Evolutionary conservation across 345 rosid species (phyloP), one percentile per base, ranked within the genome.

Genomic region (Aethionema arabicum): DNA sequence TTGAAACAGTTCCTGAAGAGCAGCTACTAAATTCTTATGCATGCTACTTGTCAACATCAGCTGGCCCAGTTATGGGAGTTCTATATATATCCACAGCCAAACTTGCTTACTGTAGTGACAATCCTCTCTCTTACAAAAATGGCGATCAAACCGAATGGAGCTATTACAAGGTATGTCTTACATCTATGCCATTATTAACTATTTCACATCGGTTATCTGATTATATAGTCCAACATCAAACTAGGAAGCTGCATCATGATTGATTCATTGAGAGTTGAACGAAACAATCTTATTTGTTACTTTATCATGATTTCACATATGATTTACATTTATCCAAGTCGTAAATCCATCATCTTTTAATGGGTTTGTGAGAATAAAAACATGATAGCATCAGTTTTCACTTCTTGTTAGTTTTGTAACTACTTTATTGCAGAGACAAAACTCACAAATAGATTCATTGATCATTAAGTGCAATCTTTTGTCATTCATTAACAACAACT

Each of bases 21-120:
- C 49, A 67, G 60, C 78, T 87, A 42, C 73, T 66, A 52, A 76
- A 80, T 59, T 79, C 85, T 42, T 85, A 52, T 76, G 95, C 91
- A 32, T 87, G 95, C 60, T 87, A 85, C 80, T 69, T 83, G 59
- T 85, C 87, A 12, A 87, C 91, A 65, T 87, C 91, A 47, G 95
- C 91, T 63, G 95, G 95, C 39, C 95, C 91, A 31, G 95, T 87
- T 13, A 87, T 87, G 91, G 91, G 95, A 53, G 66, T 78, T 46
- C 59, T 87, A 32, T 87, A 87, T 64, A 70, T 85, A 35, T 87
- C 95, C 48, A 61, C 82, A 4, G 89, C 74, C 39, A 85, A 87
- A 69, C 84, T 87, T 42, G 87, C 87, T 42, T 87, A 81, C 72
- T 79, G 79, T 65, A 87, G 89, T 42, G 91, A 87, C 70, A 85